A percentile compares a stretch with the other conserved stretches of the same genome.
phyloP scores from a whole-genome alignment of 805 yeast species.

The Pichia exigua region DNA sequence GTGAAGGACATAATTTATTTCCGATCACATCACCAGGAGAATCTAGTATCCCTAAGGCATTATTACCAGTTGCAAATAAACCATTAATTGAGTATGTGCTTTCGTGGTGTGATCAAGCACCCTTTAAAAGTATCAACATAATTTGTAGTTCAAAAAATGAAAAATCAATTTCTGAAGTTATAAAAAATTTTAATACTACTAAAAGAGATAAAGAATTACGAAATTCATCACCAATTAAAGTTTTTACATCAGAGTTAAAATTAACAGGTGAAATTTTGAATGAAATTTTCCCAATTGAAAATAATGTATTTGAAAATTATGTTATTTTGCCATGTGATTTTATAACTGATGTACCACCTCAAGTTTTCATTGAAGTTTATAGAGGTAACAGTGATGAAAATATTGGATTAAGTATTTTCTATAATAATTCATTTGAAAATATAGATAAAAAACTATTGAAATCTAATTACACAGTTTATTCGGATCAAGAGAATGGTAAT shows the following conservation, averaged over 20 bases:
- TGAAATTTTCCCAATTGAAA: constrained; percentile 14
- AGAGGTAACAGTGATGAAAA: constrained; percentile 62
- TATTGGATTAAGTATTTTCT: constrained; percentile 69
- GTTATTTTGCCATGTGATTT: constrained; percentile 93
- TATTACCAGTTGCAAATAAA: constrained; percentile 81
- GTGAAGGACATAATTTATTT: constrained; percentile 62
- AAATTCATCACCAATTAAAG: constrained; percentile 31
- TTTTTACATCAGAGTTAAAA: constrained; percentile 38
- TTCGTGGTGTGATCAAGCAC: constrained; percentile 89
- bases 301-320: constrained; percentile 34
- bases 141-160: constrained; percentile 42
- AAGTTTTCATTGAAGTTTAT: constrained; percentile 74
- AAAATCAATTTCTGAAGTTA: constrained; percentile 39
- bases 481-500: constrained; percentile 38
- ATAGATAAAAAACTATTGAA: constrained; percentile 71
- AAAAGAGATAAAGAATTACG: constrained; percentile 30
- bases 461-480: constrained; percentile 59
- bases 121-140: constrained; percentile 61
- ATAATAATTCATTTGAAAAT: constrained; percentile 64
- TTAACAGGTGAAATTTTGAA: constrained; percentile 58
- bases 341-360: constrained; percentile 87
- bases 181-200: constrained; percentile 37
- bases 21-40: constrained; percentile 63
- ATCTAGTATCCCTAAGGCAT: constrained; percentile 71
- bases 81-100: constrained; percentile 84